Base-by-base conservation (phyloP, 108 stramenopile species). In the Cyclotella baltica region DNA sequence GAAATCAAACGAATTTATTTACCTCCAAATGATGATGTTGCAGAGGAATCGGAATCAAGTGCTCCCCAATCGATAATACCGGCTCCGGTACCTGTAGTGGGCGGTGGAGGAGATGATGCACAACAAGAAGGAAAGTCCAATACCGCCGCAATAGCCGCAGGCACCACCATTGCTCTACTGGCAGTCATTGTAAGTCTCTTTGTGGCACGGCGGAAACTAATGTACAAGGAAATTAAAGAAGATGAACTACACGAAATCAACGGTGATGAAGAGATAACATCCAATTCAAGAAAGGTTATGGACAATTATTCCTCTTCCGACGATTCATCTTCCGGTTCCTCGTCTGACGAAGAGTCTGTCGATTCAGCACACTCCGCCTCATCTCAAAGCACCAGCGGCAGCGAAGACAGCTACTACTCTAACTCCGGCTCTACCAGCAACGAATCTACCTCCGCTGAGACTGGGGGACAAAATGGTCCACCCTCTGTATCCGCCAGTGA, bases 131-230 rank as follows among this genome's bases (percentile, higher is more conserved):
- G 38, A 13, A 23, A 9, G 34, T 56, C 77, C 63, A 71, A 53
- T 50, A 30, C 22, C 20, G 63, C 51, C 10, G 77, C 67, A 20
- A 78, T 78, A 28, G 70, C 63, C 27, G 69, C 43, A 46, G 77
- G 69, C 2, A 31, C 71, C 20, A 62, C 36, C 43, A 28, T 62
- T 2, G 62, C 67, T 6, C 48, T 78, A 3, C 31, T 78, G 34
- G 35, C 56, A 3, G 52, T 56, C 37, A 48, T 63, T 11, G 19
- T 70, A 30, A 62, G 51, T 29, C 62, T 78, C 38, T 63, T 71
- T 57, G 70, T 66, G 3, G 34, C 31, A 8, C 58, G 70, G 40
- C 70, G 77, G 37, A 58, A 38, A 29, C 23, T 47, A 36, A 33
- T 62, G 23, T 10, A 10, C 31, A 38, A 57, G 13, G 57, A 73